phyloP scores from a whole-genome alignment of 202 grass and related monocot genomes.

The Miscanthus sacchariflorus region DNA sequence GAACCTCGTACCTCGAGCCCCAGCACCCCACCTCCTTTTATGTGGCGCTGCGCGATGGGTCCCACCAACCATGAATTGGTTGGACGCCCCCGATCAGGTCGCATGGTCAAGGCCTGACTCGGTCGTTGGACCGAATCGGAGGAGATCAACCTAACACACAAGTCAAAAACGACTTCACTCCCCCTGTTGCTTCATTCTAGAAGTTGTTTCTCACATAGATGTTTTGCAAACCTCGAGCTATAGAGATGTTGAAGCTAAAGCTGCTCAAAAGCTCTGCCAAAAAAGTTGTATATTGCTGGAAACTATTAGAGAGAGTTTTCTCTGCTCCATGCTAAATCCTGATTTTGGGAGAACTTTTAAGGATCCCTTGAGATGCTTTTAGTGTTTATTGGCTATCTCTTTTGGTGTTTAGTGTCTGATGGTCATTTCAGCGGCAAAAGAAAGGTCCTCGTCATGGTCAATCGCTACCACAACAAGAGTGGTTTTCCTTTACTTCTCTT shows the following conservation, averaged over 20 bases:
- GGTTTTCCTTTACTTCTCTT: not conserved
- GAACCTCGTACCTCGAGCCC: no score
- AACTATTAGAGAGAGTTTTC: no score
- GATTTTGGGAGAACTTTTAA: not conserved
- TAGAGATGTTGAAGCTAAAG: no score
- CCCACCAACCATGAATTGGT: no score
- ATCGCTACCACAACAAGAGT: conserved; percentile 14
- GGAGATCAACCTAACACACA: no score
- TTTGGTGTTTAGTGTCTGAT: conserved; percentile 2
- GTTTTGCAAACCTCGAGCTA: not conserved
- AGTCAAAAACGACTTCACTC: not conserved
- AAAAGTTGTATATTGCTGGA: not conserved
- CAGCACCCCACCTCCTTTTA: no score
- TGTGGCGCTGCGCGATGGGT: no score
- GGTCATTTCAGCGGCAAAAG: not conserved
- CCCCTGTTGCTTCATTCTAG: not conserved
- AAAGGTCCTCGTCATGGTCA: not conserved
- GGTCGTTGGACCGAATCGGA: no score
- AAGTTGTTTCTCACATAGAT: not conserved
- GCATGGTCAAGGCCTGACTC: no score
- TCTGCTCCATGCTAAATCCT: not conserved
- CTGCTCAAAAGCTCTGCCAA: not conserved
- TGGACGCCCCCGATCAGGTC: no score
- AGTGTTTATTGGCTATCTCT: not conserved
- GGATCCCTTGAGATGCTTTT: not conserved